These are phyloP conservation scores for Fragilaria crotonensis DNA, from an alignment of 108 stramenopile species.

Conservation along the genomic window DNA sequence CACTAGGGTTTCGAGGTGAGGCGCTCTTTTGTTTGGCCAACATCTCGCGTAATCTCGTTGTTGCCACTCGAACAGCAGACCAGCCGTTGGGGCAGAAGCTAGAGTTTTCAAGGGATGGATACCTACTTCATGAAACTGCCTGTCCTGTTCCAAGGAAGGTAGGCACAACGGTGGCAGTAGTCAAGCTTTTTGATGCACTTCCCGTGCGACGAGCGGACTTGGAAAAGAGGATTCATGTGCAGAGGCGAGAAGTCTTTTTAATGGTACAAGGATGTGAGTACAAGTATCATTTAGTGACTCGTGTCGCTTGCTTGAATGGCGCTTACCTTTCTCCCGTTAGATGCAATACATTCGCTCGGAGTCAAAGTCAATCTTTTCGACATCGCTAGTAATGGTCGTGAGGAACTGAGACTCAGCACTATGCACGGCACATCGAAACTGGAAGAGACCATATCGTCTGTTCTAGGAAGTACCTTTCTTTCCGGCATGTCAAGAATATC, in stretches of 20 bases:
- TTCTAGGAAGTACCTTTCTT: constrained; percentile 61
- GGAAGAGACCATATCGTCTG: constrained; percentile 47
- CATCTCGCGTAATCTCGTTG: constrained; percentile 45
- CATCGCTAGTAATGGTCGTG: constrained; percentile 19
- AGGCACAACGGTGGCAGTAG: constrained; percentile 84
- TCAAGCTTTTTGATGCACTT: constrained; percentile 64
- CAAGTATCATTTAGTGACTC: neutral
- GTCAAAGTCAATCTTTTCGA: constrained; percentile 66
- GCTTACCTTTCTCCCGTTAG: constrained; percentile 7
- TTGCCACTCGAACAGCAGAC: constrained; percentile 53
- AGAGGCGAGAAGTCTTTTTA: constrained; percentile 59
- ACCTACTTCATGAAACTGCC: constrained; percentile 15
- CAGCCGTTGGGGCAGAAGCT: constrained; percentile 58
- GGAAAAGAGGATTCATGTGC: constrained; percentile 49
- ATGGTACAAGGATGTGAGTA: constrained; percentile 76
- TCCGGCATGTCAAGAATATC: constrained; percentile 29
- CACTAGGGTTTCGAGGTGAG: constrained; percentile 85
- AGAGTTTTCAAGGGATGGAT: constrained; percentile 47
- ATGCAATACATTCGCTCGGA: constrained; percentile 68
- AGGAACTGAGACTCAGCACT: constrained; percentile 17
- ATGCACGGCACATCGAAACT: constrained; percentile 34
- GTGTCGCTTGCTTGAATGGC: neutral
- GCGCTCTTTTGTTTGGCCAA: constrained; percentile 80
- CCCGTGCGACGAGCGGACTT: constrained; percentile 80
- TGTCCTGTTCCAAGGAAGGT: constrained; percentile 37